A percentile compares a stretch with the other conserved stretches of the same genome.
phyloP scores from a whole-genome alignment of 305 asterid species.

The Fraxinus angustifolia region DNA sequence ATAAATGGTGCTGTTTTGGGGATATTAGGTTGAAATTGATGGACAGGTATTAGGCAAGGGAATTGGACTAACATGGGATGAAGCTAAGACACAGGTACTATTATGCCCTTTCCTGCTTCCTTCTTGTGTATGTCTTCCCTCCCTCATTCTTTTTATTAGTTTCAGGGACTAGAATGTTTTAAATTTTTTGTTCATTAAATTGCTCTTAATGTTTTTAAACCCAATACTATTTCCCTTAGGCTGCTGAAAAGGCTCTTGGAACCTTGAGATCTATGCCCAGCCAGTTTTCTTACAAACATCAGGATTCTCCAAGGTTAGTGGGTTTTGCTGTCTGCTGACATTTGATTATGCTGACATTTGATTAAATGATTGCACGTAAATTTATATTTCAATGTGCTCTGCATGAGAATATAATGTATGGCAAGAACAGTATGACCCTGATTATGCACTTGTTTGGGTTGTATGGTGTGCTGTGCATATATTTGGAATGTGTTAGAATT shows the following conservation, averaged over 20 bases:
- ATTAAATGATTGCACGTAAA: conserved; percentile 1
- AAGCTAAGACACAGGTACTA: conserved; percentile 83
- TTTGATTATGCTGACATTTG: conserved; percentile 4
- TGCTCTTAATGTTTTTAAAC: conserved; percentile 7
- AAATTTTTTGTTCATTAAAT: background rate
- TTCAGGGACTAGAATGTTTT: background rate
- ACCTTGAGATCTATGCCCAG: conserved; percentile 59
- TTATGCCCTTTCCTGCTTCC: background rate
- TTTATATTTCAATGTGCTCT: conserved; percentile 5
- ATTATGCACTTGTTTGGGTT: background rate
- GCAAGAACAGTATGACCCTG: background rate
- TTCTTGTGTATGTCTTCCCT: conserved; percentile 7
- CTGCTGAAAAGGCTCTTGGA: conserved; percentile 87
- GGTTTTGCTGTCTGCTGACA: conserved; percentile 20
- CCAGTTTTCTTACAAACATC: conserved; percentile 61
- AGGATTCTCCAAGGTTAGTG: conserved; percentile 77
- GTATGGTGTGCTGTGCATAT: background rate
- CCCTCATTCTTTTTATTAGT: conserved; percentile 3
- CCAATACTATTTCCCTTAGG: conserved; percentile 39
- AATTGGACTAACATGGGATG: conserved; percentile 80
- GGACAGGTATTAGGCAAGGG: conserved; percentile 87
- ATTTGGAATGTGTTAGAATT: background rate
- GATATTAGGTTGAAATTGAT: conserved; percentile 73
- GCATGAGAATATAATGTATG: background rate
- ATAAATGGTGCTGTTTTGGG: conserved; percentile 9